phyloP scores from a whole-genome alignment of 1,284 basidiomycete genomes.

The Pterula multifida region DNA sequence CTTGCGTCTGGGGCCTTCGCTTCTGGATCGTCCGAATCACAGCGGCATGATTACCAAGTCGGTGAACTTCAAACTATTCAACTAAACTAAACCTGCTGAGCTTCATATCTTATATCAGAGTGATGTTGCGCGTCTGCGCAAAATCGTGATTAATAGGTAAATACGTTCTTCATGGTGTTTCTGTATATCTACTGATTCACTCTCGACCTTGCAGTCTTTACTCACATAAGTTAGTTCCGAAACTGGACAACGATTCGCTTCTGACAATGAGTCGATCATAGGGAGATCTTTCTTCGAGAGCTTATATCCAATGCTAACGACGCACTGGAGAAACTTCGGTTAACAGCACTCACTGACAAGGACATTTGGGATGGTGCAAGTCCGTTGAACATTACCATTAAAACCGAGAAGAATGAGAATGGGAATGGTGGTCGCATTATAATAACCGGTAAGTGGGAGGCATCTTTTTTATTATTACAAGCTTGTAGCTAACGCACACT shows the following conservation, averaged over 20 bases:
- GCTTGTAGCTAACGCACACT: conserved; percentile 4
- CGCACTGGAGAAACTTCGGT: conserved; percentile 85
- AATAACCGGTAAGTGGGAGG: conserved; percentile 50
- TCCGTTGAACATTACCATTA: conserved; percentile 79
- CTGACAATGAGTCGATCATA: conserved; percentile 18
- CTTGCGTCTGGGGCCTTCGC: conserved; percentile 38
- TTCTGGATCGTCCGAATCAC: conserved; percentile 37
- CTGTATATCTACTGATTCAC: not conserved
- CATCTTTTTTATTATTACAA: conserved; percentile 4
- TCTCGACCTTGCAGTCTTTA: conserved; percentile 55
- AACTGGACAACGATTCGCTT: conserved; percentile 1
- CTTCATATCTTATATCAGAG: conserved; percentile 50
- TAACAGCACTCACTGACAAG: conserved; percentile 76
- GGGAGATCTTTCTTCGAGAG: conserved; percentile 90
- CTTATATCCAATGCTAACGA: conserved; percentile 92
- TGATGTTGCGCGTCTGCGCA: conserved; percentile 82
- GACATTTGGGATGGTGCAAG: conserved; percentile 55
- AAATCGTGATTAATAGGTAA: conserved; percentile 84
- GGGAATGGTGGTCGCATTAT: conserved; percentile 63
- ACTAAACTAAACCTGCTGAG: conserved; percentile 4
- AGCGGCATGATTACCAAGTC: conserved; percentile 73
- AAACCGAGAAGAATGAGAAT: conserved; percentile 55
- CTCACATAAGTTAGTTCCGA: conserved; percentile 42
- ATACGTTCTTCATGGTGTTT: not conserved
- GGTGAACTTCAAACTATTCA: conserved; percentile 12